These are phyloP conservation scores for Penicillium crystallinum DNA, from an alignment of 495 filamentous ascomycete genomes.

Conservation along the genomic window DNA sequence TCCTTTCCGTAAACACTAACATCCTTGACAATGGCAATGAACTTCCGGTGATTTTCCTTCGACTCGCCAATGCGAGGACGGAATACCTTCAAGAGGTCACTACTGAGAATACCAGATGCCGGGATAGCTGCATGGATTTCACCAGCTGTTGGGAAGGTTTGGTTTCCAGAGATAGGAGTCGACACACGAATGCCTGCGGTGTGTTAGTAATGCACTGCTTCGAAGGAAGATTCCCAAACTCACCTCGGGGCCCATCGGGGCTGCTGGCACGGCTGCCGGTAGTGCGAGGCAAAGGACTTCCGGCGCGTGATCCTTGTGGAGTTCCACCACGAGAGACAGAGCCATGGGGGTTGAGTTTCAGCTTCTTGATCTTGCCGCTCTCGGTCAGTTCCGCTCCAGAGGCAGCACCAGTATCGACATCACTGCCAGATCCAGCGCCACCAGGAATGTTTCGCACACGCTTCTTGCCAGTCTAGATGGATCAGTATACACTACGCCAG, in stretches of 20 bases:
- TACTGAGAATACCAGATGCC: slow-evolving; percentile 60
- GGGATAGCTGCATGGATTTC: slow-evolving; percentile 70
- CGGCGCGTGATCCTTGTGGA: slow-evolving; percentile 52
- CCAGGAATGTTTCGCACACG: slow-evolving; percentile 38
- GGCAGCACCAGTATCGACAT: slow-evolving; percentile 70
- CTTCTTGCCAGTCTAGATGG: slow-evolving; percentile 39
- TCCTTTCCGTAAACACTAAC: slow-evolving; percentile 45
- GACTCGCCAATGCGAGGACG: slow-evolving; percentile 50
- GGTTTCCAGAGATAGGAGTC: slow-evolving; percentile 26
- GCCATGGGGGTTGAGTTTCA: slow-evolving; percentile 57
- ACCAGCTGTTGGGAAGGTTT: slow-evolving; percentile 52
- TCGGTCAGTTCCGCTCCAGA: slow-evolving; percentile 65
- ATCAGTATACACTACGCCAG: slow-evolving; percentile 6
- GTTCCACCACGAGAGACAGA: slow-evolving; percentile 46
- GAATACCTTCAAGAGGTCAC: slow-evolving; percentile 57
- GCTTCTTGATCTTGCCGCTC: slow-evolving; percentile 61
- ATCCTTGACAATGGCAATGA: slow-evolving; percentile 45
- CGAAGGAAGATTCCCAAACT: background rate
- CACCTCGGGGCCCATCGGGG: slow-evolving; percentile 30
- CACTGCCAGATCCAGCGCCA: slow-evolving; percentile 64
- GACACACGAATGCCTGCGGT: slow-evolving; percentile 19
- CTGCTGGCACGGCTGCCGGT: slow-evolving; percentile 39
- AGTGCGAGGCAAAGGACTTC: slow-evolving; percentile 42
- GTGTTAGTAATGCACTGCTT: background rate
- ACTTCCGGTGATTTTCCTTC: slow-evolving; percentile 39